phyloP scores from a whole-genome alignment of 495 filamentous ascomycete genomes.

The Filosporella fistucella region DNA sequence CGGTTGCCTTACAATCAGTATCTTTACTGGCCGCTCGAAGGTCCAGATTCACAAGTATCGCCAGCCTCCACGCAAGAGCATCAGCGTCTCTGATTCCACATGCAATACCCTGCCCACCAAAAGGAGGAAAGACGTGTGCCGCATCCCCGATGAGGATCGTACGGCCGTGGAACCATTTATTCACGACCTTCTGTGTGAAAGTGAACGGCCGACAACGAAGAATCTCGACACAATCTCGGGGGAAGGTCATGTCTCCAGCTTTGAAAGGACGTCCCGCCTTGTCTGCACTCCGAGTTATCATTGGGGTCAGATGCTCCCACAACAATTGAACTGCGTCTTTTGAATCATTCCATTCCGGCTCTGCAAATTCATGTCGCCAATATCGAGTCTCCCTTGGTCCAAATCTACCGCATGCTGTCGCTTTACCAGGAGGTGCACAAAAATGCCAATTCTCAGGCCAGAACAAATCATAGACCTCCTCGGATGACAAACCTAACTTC shows the following conservation, averaged over 20 bases:
- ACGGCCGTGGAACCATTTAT: constrained; percentile 42
- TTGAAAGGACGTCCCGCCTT: constrained; percentile 13
- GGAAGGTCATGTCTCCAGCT: constrained; percentile 32
- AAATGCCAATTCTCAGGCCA: constrained; percentile 45
- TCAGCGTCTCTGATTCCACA: constrained; percentile 36
- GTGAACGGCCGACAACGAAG: constrained; percentile 45
- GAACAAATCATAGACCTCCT: constrained; percentile 46
- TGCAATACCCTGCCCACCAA: constrained; percentile 51
- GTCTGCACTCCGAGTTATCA: constrained; percentile 24
- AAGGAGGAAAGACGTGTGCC: constrained; percentile 53
- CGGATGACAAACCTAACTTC: constrained; percentile 40
- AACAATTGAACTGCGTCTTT: constrained; percentile 24
- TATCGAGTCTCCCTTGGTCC: constrained; percentile 35
- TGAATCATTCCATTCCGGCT: constrained; percentile 25
- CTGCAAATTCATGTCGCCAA: constrained; percentile 46
- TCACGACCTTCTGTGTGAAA: constrained; percentile 43
- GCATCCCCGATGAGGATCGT: constrained; percentile 47
- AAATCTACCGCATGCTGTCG: constrained; percentile 45
- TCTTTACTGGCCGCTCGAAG: not conserved
- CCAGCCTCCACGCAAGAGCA: constrained; percentile 43
- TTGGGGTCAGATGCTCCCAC: constrained; percentile 27
- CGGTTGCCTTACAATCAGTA: too few relatives aligned
- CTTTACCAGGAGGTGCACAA: constrained; percentile 36
- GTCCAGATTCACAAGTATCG: constrained; percentile 20
- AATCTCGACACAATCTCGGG: constrained; percentile 43